These are phyloP conservation scores for Plantago ovata DNA, from an alignment of 257 asterid genomes.

Conservation along the genomic window DNA sequence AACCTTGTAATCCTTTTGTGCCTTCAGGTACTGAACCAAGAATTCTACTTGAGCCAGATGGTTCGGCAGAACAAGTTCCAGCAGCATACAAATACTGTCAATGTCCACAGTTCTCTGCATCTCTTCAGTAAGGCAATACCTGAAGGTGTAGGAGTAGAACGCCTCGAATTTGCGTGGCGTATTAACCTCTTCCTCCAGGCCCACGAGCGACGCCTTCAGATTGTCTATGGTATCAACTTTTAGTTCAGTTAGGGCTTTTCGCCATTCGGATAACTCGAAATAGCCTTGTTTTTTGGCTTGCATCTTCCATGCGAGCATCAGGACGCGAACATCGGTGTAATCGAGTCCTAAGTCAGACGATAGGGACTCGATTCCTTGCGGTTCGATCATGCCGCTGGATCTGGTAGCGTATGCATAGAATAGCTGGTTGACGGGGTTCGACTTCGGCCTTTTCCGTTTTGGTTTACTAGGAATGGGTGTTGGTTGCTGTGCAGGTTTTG, in stretches of 20 bases:
- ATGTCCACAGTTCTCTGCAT: slow-evolving; percentile 74
- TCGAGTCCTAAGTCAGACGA: slow-evolving; percentile 79
- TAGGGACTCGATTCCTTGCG: slow-evolving; percentile 84
- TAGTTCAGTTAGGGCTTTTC: slow-evolving; percentile 61
- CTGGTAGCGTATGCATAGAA: slow-evolving; percentile 49
- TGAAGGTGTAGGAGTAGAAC: slow-evolving; percentile 61
- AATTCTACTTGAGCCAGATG: slow-evolving; percentile 61
- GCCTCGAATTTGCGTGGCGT: slow-evolving; percentile 53
- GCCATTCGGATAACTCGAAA: slow-evolving; percentile 88
- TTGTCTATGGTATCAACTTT: slow-evolving; percentile 50
- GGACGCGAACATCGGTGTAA: slow-evolving; percentile 73
- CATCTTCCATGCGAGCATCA: slow-evolving; percentile 97
- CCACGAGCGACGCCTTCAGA: slow-evolving; percentile 57
- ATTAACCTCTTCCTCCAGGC: slow-evolving; percentile 66
- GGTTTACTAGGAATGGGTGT: slow-evolving; percentile 66
- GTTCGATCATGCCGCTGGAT: slow-evolving; percentile 65
- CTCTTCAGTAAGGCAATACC: slow-evolving; percentile 77
- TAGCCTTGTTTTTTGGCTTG: slow-evolving; percentile 90
- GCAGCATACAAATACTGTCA: slow-evolving; percentile 62
- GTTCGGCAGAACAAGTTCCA: slow-evolving; percentile 64
- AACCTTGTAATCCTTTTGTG: slow-evolving; percentile 74
- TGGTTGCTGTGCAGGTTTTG: no score
- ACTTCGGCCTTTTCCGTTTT: slow-evolving; percentile 46
- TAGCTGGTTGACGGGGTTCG: slow-evolving; percentile 39
- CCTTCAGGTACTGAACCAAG: slow-evolving; percentile 66